Conservation (phyloP, 768 basidiomycete genomes). For the Suillus cothurnatus region DNA sequence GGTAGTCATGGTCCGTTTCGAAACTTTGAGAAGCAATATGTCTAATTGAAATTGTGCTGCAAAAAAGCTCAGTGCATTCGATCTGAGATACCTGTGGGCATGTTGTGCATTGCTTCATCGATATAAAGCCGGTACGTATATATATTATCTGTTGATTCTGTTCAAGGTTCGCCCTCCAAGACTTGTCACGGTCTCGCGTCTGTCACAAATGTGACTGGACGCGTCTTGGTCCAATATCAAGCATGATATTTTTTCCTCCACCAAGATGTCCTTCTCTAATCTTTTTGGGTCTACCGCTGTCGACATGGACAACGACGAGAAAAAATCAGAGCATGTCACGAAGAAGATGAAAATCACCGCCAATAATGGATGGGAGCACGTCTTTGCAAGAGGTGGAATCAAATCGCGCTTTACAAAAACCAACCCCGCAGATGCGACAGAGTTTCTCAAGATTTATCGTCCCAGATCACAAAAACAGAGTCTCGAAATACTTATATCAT, state of each 20-base stretch:
- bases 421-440: neutral
- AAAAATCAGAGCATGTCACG: neutral
- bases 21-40: slow-evolving; percentile 7
- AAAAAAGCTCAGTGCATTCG: slow-evolving; percentile 18
- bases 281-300: neutral
- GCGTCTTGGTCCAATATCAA: slow-evolving; percentile 1
- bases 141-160: too few species aligned
- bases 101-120: neutral
- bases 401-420: neutral
- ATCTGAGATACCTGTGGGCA: neutral
- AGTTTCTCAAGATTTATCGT: neutral
- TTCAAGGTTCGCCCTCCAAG: neutral
- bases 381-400: slow-evolving; percentile 5
- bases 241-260: neutral
- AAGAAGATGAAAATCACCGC: slow-evolving; percentile 7
- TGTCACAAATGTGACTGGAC: slow-evolving; percentile 3
- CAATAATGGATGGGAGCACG: slow-evolving; percentile 5
- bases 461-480: slow-evolving; percentile 11
- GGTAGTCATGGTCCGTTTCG: slow-evolving; percentile 17
- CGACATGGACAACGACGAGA: neutral
- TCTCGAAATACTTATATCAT: slow-evolving; percentile 20
- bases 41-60: neutral
- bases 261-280: neutral
- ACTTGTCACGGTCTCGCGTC: neutral
- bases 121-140: neutral